Percentiles rank a stretch among this genome's conserved stretches.
phyloP scores from a whole-genome alignment of 345 rosid genomes.

The Citrus maxima region DNA sequence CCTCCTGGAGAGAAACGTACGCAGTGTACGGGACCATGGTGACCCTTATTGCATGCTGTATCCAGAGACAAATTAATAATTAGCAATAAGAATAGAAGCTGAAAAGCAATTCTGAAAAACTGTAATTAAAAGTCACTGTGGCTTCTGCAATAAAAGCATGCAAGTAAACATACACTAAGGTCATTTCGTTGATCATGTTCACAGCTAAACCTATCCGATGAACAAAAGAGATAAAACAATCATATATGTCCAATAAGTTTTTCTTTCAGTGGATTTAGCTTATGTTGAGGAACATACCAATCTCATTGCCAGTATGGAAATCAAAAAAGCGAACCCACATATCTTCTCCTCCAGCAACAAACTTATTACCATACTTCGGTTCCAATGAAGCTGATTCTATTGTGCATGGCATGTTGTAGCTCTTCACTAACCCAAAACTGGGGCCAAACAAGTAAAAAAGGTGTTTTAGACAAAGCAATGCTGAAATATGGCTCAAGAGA shows the following conservation, averaged over 20 bases:
- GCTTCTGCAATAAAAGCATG: neutral
- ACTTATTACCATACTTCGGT: slow-evolving; percentile 75
- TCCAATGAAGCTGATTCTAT: slow-evolving; percentile 79
- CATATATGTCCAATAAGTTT: slow-evolving; percentile 50
- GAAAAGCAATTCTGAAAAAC: slow-evolving; percentile 42
- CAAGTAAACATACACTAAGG: neutral
- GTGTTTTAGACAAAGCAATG: neutral
- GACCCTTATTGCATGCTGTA: slow-evolving; percentile 97
- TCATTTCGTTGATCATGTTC: neutral
- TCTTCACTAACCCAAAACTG: slow-evolving; percentile 40
- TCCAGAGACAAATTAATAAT: slow-evolving; percentile 14
- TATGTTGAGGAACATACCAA: slow-evolving; percentile 50
- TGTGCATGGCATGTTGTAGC: slow-evolving; percentile 47
- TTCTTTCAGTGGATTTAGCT: slow-evolving; percentile 54
- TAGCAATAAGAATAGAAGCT: slow-evolving; percentile 21
- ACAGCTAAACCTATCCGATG: neutral
- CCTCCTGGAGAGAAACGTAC: slow-evolving; percentile 94
- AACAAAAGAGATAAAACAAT: neutral
- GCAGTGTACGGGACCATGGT: slow-evolving; percentile 97
- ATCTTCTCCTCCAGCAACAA: slow-evolving; percentile 89
- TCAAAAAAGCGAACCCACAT: slow-evolving; percentile 82
- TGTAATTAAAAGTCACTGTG: slow-evolving; percentile 36
- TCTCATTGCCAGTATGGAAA: slow-evolving; percentile 81
- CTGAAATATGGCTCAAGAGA: neutral
- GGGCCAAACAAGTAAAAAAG: neutral